These are phyloP conservation scores for Exophiala oligosperma DNA, from an alignment of 2,329 filamentous ascomycete species.

Conservation along the genomic window DNA sequence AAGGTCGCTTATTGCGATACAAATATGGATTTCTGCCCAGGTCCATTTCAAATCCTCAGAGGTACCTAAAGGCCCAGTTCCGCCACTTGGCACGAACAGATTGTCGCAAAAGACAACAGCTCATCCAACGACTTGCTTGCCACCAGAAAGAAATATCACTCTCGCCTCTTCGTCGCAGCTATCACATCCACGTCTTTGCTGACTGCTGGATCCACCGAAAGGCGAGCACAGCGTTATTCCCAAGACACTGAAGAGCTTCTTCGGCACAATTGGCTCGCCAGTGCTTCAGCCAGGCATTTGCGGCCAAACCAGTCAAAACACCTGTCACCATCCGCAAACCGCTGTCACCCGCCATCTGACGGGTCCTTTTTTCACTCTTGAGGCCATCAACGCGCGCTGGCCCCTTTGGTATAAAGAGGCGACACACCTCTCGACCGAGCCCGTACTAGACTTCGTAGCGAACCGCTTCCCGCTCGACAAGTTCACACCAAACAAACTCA, in stretches of 20 bases:
- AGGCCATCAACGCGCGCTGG: background rate
- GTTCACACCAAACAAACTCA: constrained; percentile 5
- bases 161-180: background rate
- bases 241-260: constrained; percentile 3
- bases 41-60: background rate
- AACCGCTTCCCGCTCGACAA: constrained; percentile 11
- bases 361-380: background rate
- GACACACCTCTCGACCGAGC: background rate
- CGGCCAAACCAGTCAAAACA: background rate
- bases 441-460: constrained; percentile 14
- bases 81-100: background rate
- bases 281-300: background rate
- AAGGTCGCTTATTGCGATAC: background rate
- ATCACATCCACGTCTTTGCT: constrained; percentile 7
- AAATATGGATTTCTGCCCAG: background rate
- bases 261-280: background rate
- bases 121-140: constrained; percentile 10
- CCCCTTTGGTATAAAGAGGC: background rate
- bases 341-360: background rate
- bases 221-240: background rate
- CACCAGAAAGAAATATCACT: background rate
- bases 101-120: background rate
- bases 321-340: background rate
- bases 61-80: background rate
- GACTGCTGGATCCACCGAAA: constrained; percentile 11